Evolutionary conservation across 2,329 filamentous ascomycete species (phyloP).

Genomic region (Trichoderma sp.): DNA sequence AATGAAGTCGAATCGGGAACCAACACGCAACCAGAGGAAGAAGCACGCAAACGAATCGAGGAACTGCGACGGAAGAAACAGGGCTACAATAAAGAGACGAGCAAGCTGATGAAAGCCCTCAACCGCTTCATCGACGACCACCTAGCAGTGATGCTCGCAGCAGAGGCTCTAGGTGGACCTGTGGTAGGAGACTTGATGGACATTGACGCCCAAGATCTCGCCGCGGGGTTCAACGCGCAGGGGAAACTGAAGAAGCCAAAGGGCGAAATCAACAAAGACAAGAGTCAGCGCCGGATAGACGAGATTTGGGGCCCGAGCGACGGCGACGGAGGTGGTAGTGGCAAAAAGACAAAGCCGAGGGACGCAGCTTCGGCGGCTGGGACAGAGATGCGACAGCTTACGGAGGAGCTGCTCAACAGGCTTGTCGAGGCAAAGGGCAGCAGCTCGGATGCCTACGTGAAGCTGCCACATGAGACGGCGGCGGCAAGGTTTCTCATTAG

Average conservation of each 20-base stretch:
- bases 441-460: conserved; percentile 56
- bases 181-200: conserved; percentile 74
- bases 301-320: conserved; percentile 56
- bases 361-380: conserved; percentile 52
- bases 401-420: conserved; percentile 59
- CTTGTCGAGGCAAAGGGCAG: conserved; percentile 55
- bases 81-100: conserved; percentile 60
- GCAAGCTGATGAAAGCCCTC: conserved; percentile 60
- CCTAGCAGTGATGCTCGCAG: conserved; percentile 73
- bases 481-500: conserved; percentile 62
- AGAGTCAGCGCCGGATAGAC: conserved; percentile 60
- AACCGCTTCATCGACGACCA: conserved; percentile 68
- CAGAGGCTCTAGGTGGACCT: conserved; percentile 79
- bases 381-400: conserved; percentile 58
- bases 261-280: conserved; percentile 42
- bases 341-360: conserved; percentile 28
- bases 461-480: conserved; percentile 58
- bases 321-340: conserved; percentile 25
- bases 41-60: conserved; percentile 60
- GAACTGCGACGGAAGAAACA: conserved; percentile 59
- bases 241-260: conserved; percentile 55
- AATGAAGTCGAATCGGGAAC: conserved; percentile 56
- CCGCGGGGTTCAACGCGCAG: conserved; percentile 58
- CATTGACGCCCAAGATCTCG: conserved; percentile 58
- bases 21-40: conserved; percentile 58